phyloP scores from a whole-genome alignment of 2,329 filamentous ascomycete species.

The Epichloe festucae region DNA sequence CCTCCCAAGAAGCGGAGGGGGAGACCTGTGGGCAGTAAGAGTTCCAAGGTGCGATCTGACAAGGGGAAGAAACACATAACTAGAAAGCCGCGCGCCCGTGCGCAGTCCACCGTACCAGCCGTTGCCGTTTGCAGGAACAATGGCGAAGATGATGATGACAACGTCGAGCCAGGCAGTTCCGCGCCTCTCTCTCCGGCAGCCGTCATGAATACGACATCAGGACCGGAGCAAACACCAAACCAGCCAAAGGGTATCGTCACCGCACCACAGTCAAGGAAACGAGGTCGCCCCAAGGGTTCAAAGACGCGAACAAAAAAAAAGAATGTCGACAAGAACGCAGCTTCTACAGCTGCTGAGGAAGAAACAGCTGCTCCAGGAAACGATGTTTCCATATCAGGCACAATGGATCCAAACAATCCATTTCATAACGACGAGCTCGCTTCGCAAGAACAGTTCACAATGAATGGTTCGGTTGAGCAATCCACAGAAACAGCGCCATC shows the following conservation, averaged over 20 bases:
- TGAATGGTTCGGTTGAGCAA: not conserved
- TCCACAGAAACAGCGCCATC: not conserved
- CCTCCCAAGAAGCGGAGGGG: constrained; percentile 34
- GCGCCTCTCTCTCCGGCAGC: not conserved
- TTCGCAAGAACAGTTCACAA: not conserved
- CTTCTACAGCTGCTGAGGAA: not conserved
- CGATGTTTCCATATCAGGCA: not conserved
- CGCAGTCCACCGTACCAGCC: not conserved
- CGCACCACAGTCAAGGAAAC: constrained; percentile 16
- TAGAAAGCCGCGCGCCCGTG: not conserved
- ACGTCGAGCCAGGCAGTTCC: not conserved
- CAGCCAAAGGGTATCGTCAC: constrained; percentile 10
- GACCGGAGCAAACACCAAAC: constrained; percentile 1
- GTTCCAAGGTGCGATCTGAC: constrained; percentile 14
- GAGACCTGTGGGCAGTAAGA: constrained; percentile 41
- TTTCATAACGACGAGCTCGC: not conserved
- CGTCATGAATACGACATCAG: not conserved
- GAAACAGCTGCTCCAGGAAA: not conserved
- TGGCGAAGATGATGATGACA: not conserved
- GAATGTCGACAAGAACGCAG: not conserved
- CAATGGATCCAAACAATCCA: not conserved
- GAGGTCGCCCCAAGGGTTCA: constrained; percentile 32
- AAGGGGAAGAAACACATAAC: constrained; percentile 5
- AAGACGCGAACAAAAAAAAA: constrained; percentile 27
- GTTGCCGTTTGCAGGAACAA: not conserved